Evolutionary conservation across 768 basidiomycete genomes (phyloP), one percentile per base, ranked within the genome.

Genomic region (Sistotremastrum suecicum): DNA sequence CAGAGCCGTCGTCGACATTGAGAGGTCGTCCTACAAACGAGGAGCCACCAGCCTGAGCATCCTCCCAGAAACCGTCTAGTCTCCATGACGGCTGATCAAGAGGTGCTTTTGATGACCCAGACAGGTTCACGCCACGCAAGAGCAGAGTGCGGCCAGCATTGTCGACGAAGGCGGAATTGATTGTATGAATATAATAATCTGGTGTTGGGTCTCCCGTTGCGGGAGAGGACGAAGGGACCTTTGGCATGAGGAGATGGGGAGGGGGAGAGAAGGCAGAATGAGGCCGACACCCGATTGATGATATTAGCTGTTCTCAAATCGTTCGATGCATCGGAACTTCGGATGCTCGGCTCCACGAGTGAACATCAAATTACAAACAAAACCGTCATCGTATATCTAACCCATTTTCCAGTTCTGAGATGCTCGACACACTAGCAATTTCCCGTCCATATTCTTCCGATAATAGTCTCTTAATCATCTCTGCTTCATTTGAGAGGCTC

Each of bases 81-180:
- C 75, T 53, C 48, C 84, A 72, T 0, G 81, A 82, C 0, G 79
- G 85, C 46, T 76, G 71, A 41, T 70, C 75, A 0, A 77, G 58
- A 0, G 94, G 92, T 0, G 83, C 79, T 58, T 99, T 99, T 41
- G 82, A 76, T 1, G 88, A 79, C 5, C 88, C 88, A 8, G 87
- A 83, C 40, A 98, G 75, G 60, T 99, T 99, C 39, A 97, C 85
- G n/a, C 95, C 95, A 44, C 94, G 78, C 0, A 99, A 69, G 10
- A 97, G 67, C 12, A 94, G 62, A 0, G 82, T 81, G 40, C 89
- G 76, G 20, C 87, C 83, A 44, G 67, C 60, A 45, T 69, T 70
- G 62, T 89, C 86, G 56, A 87, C 75, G 55, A 89, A 89, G 44
- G 75, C 71, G 52, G 72, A 75, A 44, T 73, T 64, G 10, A 73